A percentile compares a stretch with the other conserved stretches of the same genome.
phyloP scores from a whole-genome alignment of 805 yeast species.

The Wickerhamiella spandovensis region DNA sequence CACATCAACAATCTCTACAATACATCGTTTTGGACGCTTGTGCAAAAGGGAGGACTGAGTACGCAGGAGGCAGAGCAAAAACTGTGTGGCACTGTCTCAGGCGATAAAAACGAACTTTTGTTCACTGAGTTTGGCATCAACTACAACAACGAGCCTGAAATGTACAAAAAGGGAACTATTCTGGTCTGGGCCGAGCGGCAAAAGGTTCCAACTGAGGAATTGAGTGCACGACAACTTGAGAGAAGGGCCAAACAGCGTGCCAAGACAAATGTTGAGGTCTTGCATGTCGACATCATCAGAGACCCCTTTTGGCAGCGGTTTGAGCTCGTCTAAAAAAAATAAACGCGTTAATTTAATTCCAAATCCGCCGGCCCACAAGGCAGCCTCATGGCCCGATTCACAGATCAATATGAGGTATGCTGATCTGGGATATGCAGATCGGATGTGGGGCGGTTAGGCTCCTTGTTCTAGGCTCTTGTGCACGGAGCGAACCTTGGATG shows the following conservation, averaged over 20 bases:
- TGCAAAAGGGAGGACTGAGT: slow-evolving; percentile 50
- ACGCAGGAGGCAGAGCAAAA: slow-evolving; percentile 70
- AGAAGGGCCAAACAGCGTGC: slow-evolving; percentile 35
- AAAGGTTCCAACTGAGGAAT: neutral
- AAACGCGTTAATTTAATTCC: too few relatives aligned
- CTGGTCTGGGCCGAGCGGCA: slow-evolving; percentile 37
- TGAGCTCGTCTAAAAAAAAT: too few relatives aligned
- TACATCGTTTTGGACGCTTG: slow-evolving; percentile 83
- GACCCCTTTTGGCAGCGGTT: slow-evolving; percentile 46
- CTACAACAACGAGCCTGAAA: slow-evolving; percentile 81
- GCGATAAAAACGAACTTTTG: slow-evolving; percentile 80
- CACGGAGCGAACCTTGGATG: too few relatives aligned
- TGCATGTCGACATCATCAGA: slow-evolving; percentile 49
- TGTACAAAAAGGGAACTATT: slow-evolving; percentile 73
- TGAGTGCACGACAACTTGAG: slow-evolving; percentile 36
- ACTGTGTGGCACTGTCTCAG: slow-evolving; percentile 60
- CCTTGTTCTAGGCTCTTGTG: too few relatives aligned
- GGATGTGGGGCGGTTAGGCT: neutral
- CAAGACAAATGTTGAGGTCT: slow-evolving; percentile 32
- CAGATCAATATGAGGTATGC: neutral
- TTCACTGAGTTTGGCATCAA: slow-evolving; percentile 69
- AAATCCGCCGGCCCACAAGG: too few relatives aligned
- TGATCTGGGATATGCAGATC: neutral
- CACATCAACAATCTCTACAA: slow-evolving; percentile 92
- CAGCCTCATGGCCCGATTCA: too few relatives aligned